These are phyloP conservation scores for Cercospora janseana DNA, from an alignment of 2,329 filamentous ascomycete genomes.

Conservation along the genomic window DNA sequence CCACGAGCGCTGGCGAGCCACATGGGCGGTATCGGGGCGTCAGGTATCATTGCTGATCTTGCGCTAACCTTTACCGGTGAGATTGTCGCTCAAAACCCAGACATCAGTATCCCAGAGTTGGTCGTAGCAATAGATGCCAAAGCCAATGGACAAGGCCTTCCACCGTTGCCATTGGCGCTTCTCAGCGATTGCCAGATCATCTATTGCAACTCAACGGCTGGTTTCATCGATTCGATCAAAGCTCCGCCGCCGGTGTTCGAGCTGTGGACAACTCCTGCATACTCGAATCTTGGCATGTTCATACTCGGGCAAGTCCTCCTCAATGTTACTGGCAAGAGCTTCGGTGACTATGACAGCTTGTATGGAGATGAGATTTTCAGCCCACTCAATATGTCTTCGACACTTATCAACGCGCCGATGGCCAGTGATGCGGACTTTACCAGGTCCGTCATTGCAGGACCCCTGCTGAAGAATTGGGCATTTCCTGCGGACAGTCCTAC, in stretches of 20 bases:
- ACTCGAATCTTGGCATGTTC: conserved; percentile 10
- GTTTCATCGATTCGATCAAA: not conserved
- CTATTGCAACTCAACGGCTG: not conserved
- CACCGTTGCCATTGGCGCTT: not conserved
- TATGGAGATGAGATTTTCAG: conserved; percentile 42
- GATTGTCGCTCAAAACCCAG: not conserved
- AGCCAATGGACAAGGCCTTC: not conserved
- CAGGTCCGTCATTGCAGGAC: not conserved
- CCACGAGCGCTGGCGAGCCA: conserved; percentile 48
- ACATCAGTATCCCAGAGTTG: not conserved
- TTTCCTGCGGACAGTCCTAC: not conserved
- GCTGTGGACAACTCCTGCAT: conserved; percentile 7
- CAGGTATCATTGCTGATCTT: not conserved
- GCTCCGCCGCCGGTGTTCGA: conserved; percentile 6
- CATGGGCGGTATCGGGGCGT: conserved; percentile 36
- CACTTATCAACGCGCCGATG: conserved; percentile 33
- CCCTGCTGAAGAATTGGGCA: not conserved
- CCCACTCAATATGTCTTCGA: conserved; percentile 32
- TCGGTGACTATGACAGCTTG: conserved; percentile 46
- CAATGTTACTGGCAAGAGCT: conserved; percentile 42
- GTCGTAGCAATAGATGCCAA: not conserved
- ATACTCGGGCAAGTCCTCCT: conserved; percentile 11
- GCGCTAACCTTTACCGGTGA: not conserved
- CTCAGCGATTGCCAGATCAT: not conserved
- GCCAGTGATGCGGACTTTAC: not conserved